Evolutionary conservation across 495 filamentous ascomycete species (phyloP), one percentile per base, ranked within the genome.

Genomic region (Neurospora sp.): DNA sequence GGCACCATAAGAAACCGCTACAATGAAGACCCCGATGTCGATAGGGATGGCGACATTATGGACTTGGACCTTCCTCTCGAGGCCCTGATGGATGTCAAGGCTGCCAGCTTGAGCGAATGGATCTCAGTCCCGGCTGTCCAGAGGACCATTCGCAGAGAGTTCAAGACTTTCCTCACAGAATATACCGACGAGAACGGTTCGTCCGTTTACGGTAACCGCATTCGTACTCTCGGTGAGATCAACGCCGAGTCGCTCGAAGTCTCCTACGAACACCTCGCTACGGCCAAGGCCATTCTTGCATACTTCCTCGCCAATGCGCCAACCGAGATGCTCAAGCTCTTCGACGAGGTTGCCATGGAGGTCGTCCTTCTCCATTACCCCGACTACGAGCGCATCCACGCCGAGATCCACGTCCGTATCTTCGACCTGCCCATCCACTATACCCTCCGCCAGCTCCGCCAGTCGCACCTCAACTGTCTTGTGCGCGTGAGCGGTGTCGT

Each of bases 271-370:
- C 95, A 99, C 79, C 85, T 99, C 45, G 89, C 92, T 20, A 87
- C 90, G 41, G 91, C 91, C 48, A 98, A 97, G 83, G 95, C 96
- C n/a, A 94, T 93, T 38, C 86, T 99, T n/a, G 95, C 94, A 17
- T 97, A 97, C 80, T 99, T 98, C 86, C 86, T 98, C 40, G 96
- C 95, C 75, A 99, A 98, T 78, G 93, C 96, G 9, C 96, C 96
- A 0, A 89, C 93, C 59, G 94, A 97, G 79, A 90, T 97, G 73
- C 87, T 99, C 73, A 95, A 96, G 81, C 91, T 98, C 65, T 98
- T 99, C 77, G 96, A 99, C 77, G 91, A 97, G 73, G 96, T 97
- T 3, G 96, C 96, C 41, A 94, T 98, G 86, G 95, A 98, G 71
- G 94, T 94, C 39, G 94, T 94, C 0, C 87, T 98, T 14, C 90